Evolutionary conservation across 2,329 filamentous ascomycete genomes (phyloP), one percentile per base, ranked within the genome.

Genomic region (Fusarium gaditjirri): DNA sequence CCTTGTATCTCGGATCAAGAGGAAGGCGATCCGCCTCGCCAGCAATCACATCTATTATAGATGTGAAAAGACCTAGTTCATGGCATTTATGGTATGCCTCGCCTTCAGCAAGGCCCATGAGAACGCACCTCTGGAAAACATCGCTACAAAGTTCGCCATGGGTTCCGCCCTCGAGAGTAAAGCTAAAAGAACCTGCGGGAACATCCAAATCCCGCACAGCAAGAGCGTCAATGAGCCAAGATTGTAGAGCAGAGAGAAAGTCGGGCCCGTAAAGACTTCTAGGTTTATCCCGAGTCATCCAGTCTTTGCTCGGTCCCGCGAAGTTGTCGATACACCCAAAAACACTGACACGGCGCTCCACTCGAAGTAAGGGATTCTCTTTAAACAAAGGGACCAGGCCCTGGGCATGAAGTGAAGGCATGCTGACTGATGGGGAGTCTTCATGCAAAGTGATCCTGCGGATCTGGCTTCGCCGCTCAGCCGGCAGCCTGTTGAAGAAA

Each of bases 281-380:
- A 8, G 43, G 19, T 0, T 46, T 16, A 8, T 16, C 43, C 19
- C 25, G 27, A 29, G 27, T 46, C 4, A 16, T 31, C 13, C 44
- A 47, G 5, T 31, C 27, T 27, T 11, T n/a, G 1, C 8, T 10
- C 4, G 27, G 0, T 4, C 21, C 44, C 7, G 21, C 44, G 2
- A 10, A 47, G 27, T 1, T n/a, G 5, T 47, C 0, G 8, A 49
- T 23, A 0, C 43, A 52, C 17, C 47, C 14, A 1, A 61, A 52
- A 12, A 75, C 1, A 17, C 16, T 69, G 8, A 73, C 47, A 9
- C 54, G 61, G 12, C 66, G 69, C 14, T 73, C 16, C 10, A 75
- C 61, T 0, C 7, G 63, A 5, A 75, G 69, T 1, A 16, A 3
- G 1, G 49, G 54, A 5, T 75, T 75, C 1, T 75, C 65, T 0